Evolutionary conservation across 2,329 filamentous ascomycete species (phyloP), one percentile per base, ranked within the genome.

Genomic region (Curvularia verruculosa): DNA sequence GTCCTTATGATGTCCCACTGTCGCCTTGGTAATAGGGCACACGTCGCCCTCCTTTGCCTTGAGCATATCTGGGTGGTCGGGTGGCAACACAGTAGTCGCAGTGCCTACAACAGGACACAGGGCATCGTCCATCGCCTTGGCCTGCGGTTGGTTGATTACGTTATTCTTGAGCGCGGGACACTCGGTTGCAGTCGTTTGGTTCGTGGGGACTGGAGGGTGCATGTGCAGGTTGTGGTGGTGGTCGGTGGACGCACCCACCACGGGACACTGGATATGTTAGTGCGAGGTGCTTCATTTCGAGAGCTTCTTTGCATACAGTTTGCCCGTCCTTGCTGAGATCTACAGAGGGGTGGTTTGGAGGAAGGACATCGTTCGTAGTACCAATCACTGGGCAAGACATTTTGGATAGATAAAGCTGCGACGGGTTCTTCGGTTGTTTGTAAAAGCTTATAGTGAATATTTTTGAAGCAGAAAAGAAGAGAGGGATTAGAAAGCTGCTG

Each of bases 71-170:
- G 79, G 79, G 59, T 81, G 79, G 31, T 76, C 72, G 9, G 79
- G 79, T 5, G 79, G 79, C 7, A 81, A 68, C 18, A 79, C 66
- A 2, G 71, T 73, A 2, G 73, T 76, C 1, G 79, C 78, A 3
- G 77, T 74, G n/a, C 78, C 78, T 1, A 80, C 77, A 10, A 80
- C 73, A 0, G 78, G 78, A 63, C 79, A 81, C 1, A 78, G 74
- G 1, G 73, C 77, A 53, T 80, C 77, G 28, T 78, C 77, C 64
- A 80, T 72, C 45, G 71, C 71, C 48, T 77, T 69, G 19, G 70
- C 71, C 56, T 70, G 74, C 41, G 72, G 68, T 58, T 73, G 59
- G 36, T 69, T 71, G 54, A 77, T 70, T 53, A 77, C 73, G 47
- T 69, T 73, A 47, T 67, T 71, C 67, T 79, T 77, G 31, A 81